Conservation (phyloP, 257 asterid species). For the Nyctanthes arbortristis region DNA sequence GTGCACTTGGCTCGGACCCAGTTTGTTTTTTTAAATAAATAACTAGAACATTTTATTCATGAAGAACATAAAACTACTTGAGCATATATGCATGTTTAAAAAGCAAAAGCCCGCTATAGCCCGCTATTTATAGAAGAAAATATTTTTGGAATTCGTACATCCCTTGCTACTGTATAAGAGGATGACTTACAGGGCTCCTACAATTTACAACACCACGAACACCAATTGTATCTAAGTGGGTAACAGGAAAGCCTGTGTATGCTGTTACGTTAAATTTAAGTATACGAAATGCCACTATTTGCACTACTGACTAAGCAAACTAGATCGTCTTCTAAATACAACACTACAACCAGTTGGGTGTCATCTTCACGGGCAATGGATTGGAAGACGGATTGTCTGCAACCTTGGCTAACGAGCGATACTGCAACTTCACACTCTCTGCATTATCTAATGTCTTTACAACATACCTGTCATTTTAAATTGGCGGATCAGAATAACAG, state of each 20-base stretch:
- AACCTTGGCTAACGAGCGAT: slow-evolving; percentile 82
- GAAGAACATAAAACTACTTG: no score
- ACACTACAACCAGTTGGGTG: slow-evolving; percentile 64
- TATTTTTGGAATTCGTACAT: background rate
- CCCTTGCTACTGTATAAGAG: background rate
- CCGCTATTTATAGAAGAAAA: background rate
- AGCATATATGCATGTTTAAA: no score
- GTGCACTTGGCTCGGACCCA: no score
- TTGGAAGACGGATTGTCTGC: slow-evolving; percentile 50
- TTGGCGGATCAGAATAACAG: slow-evolving; percentile 16
- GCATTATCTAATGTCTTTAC: slow-evolving; percentile 98
- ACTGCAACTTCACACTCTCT: slow-evolving; percentile 95
- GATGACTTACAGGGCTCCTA: background rate
- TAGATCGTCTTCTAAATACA: background rate
- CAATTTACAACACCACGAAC: background rate
- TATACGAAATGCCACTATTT: background rate
- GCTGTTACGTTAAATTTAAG: background rate
- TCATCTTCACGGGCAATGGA: slow-evolving; percentile 45
- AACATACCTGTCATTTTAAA: slow-evolving; percentile 66
- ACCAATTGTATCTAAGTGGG: background rate
- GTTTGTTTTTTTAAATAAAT: no score
- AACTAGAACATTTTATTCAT: no score
- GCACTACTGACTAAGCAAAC: background rate
- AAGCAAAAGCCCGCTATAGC: no score
- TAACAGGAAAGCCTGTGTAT: background rate